Evolutionary conservation across 2,329 filamentous ascomycete species (phyloP).

Genomic region (Aspergillus nomiae): DNA sequence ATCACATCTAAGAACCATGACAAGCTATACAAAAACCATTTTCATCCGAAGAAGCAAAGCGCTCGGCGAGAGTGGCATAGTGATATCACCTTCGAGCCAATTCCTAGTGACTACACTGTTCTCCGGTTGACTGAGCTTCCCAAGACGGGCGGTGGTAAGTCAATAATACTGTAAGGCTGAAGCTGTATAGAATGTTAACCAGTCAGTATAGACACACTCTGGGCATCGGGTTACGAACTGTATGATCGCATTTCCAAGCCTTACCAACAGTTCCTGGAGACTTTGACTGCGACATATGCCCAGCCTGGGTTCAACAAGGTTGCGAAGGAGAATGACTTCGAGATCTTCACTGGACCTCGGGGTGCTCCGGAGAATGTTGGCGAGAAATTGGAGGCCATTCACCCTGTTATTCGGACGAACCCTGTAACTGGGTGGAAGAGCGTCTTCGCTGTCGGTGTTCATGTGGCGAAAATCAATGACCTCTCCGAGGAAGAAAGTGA

Average conservation of each 20-base stretch:
- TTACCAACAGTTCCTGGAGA: conserved; percentile 43
- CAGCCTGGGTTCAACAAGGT: conserved; percentile 34
- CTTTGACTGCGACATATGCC: conserved; percentile 40
- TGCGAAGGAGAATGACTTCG: conserved; percentile 33
- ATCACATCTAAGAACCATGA: conserved; percentile 47
- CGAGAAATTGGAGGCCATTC: conserved; percentile 50
- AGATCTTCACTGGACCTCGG: conserved; percentile 31
- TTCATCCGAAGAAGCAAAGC: conserved; percentile 26
- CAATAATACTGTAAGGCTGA: background rate
- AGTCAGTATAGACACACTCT: conserved; percentile 40
- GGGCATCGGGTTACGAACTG: conserved; percentile 47
- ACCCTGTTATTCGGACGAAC: conserved; percentile 56
- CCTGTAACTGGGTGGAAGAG: conserved; percentile 45
- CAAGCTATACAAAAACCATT: conserved; percentile 43
- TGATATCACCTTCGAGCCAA: conserved; percentile 53
- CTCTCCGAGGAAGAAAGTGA: conserved; percentile 36
- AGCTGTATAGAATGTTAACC: background rate
- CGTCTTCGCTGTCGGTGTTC: conserved; percentile 37
- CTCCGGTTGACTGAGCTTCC: conserved; percentile 48
- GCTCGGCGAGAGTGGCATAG: conserved; percentile 49
- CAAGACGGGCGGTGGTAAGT: conserved; percentile 43
- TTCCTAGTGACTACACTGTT: conserved; percentile 52
- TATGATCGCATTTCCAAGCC: conserved; percentile 45
- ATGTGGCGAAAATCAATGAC: conserved; percentile 36
- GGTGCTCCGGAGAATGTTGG: conserved; percentile 63